phyloP scores from a whole-genome alignment of 2,329 filamentous ascomycete genomes.

The Corinectria fuckeliana region DNA sequence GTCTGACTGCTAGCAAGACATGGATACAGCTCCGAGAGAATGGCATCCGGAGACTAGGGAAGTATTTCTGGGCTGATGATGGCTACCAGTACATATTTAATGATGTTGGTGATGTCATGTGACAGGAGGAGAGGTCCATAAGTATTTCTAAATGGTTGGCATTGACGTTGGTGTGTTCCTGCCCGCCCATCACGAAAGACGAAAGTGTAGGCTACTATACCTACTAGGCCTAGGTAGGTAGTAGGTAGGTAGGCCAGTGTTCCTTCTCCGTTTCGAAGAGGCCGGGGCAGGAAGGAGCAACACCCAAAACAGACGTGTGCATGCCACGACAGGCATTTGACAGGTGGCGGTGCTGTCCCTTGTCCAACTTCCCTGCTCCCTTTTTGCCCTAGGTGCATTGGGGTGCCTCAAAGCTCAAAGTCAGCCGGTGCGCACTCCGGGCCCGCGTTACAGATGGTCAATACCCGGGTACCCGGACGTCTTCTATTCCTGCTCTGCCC shows the following conservation, averaged over 20 bases:
- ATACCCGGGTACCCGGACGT: too few relatives aligned
- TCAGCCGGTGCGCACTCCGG: too few relatives aligned
- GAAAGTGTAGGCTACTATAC: too few relatives aligned
- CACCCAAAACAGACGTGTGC: neutral
- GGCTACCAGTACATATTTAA: too few relatives aligned
- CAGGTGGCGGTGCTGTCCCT: neutral
- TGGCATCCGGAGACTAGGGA: neutral
- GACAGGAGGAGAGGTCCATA: neutral
- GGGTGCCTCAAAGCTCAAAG: too few relatives aligned
- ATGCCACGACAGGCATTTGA: neutral
- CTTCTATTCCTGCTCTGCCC: too few relatives aligned
- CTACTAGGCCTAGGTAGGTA: too few relatives aligned
- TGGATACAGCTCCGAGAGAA: neutral
- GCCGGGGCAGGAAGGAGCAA: neutral
- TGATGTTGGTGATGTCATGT: neutral
- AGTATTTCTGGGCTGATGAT: constrained; percentile 6
- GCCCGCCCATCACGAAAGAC: too few relatives aligned
- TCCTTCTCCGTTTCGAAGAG: neutral
- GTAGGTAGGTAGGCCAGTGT: too few relatives aligned
- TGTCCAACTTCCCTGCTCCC: too few relatives aligned
- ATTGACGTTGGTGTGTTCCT: neutral
- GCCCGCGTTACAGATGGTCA: too few relatives aligned
- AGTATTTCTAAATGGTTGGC: neutral
- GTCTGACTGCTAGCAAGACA: neutral
- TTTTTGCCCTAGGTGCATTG: too few relatives aligned